These are phyloP conservation scores for Podila minutissima DNA, from an alignment of 192 early-diverging fungal genomes.

Conservation along the genomic window DNA sequence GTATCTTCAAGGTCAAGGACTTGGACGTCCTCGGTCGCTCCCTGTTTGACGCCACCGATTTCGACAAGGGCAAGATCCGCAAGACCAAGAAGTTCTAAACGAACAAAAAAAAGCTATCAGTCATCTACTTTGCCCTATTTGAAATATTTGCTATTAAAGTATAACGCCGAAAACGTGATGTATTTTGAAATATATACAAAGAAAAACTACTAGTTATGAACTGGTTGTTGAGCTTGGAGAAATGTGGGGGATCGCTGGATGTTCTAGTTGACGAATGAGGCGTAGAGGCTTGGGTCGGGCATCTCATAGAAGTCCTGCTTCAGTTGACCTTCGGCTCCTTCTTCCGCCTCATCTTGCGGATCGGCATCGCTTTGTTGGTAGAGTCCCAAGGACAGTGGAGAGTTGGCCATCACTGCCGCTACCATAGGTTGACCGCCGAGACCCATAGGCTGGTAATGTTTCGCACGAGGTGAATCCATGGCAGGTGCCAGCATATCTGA, in stretches of 20 bases:
- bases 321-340: neutral
- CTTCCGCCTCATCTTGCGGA: neutral
- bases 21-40: conserved; percentile 91
- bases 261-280: neutral
- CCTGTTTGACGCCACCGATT: conserved; percentile 69
- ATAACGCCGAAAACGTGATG: too few relatives aligned
- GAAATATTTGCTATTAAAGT: too few relatives aligned
- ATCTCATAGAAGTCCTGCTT: neutral
- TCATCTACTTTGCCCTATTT: neutral
- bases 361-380: neutral
- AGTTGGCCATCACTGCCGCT: neutral
- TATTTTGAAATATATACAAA: too few relatives aligned
- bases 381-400: neutral
- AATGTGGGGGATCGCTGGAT: too few relatives aligned
- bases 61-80: conserved; percentile 57
- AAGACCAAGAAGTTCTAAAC: conserved; percentile 9
- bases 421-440: conserved; percentile 11
- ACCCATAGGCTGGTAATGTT: conserved; percentile 42
- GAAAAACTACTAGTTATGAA: too few relatives aligned
- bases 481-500: conserved; percentile 18
- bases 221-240: too few relatives aligned
- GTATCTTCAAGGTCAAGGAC: conserved; percentile 98
- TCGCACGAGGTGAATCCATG: neutral
- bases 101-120: neutral
- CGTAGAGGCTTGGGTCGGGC: neutral